Conservation (phyloP, 495 filamentous ascomycete genomes). For the Penicillium malachiteum region DNA sequence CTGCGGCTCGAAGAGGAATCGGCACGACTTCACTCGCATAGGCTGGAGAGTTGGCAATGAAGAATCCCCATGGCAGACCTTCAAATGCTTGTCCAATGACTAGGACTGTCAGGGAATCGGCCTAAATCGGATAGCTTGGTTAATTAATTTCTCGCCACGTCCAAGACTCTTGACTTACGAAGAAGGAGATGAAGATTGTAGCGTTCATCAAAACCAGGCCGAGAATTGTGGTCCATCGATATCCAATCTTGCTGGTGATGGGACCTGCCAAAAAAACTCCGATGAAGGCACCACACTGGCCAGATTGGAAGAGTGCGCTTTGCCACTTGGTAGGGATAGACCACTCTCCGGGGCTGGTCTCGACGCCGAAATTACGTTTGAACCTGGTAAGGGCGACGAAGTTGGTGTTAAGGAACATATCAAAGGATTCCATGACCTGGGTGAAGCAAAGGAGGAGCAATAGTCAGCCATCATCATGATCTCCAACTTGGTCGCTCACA, state of each 20-base stretch:
- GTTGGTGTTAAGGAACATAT: conserved; percentile 33
- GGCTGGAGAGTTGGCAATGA: conserved; percentile 72
- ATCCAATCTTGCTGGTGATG: conserved; percentile 62
- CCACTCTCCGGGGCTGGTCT: conserved; percentile 26
- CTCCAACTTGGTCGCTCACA: no score
- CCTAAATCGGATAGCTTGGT: conserved; percentile 66
- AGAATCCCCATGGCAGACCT: conserved; percentile 77
- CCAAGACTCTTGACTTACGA: conserved; percentile 60
- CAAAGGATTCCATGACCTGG: conserved; percentile 43
- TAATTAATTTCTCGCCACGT: conserved; percentile 48
- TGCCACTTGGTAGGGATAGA: conserved; percentile 55
- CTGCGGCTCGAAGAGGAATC: conserved; percentile 63
- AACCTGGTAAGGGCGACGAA: conserved; percentile 17
- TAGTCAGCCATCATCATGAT: no score
- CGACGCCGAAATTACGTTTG: conserved; percentile 23
- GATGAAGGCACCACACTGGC: conserved; percentile 57
- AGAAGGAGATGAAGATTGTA: conserved; percentile 74
- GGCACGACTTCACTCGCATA: conserved; percentile 82
- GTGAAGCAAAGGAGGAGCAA: not conserved
- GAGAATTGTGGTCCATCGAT: conserved; percentile 58
- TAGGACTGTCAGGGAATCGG: conserved; percentile 59
- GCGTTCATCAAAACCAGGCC: conserved; percentile 47
- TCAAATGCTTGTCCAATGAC: conserved; percentile 67
- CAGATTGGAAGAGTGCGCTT: conserved; percentile 61
- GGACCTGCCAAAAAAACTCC: conserved; percentile 64